Evolutionary conservation across 805 yeast genomes (phyloP), one percentile per base, ranked within the genome.

Genomic region (Kazachstania martiniae): DNA sequence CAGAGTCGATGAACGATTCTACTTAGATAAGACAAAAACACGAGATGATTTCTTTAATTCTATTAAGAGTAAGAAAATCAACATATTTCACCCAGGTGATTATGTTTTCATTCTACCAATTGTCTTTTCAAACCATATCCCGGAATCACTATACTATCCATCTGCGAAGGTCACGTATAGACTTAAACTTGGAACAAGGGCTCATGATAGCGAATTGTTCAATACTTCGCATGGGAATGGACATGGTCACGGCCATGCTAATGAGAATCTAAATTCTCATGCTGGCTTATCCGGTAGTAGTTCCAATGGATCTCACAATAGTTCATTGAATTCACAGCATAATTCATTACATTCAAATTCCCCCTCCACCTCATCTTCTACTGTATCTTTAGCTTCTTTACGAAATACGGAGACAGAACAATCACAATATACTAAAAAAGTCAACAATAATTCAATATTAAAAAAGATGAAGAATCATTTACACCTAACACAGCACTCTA

Each of bases 91-190:
- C 40, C 72, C 86, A 3, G 91, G 91, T 14, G 68, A 74, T 41
- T 80, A 81, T 46, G 67, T 79, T 3, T 81, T 77, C 46, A 47
- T 77, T 12, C 47, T 80, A 5, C 87, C 89, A 0, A 58, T 74
- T 0, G 51, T 71, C 4, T 65, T 77, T 34, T 77, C 82, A 0
- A 61, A 70, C 13, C 65, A 63, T 34, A 65, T 77, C 3, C 81
- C 86, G 1, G 82, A 36, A 27, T 29, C 44, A 3, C 61, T 32
- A 24, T 62, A 34, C 35, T 53, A 30, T 48, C 70, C 42, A 37
- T 63, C 38, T 44, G 69, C 51, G 10, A 39, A 48, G 27, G 48
- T 52, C 15, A 42, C 40, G 28, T 44, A 50, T 31, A 33, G 37
- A 16, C 27, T 45, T 13, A 37, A 46, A 29, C 14, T 45, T 16